A percentile compares a stretch with the other conserved stretches of the same genome.
Evolutionary conservation across 345 rosid genomes (phyloP).

Genomic region (Clausena lansium): DNA sequence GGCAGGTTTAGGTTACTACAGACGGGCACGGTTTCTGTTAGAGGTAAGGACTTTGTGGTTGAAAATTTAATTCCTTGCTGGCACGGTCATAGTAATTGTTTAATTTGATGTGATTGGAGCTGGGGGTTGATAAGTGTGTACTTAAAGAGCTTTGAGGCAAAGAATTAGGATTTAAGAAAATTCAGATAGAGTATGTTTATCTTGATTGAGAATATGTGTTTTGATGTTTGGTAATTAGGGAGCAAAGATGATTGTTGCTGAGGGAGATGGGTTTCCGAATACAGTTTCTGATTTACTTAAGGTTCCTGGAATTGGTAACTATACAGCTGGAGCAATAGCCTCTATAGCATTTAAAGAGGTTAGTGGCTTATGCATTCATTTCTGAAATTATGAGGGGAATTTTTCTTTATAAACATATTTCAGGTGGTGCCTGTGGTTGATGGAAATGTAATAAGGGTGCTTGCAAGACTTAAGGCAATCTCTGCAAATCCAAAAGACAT

Average conservation of each 20-base stretch:
- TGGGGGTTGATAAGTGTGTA: background rate
- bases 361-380: conserved; percentile 20
- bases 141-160: background rate
- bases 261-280: conserved; percentile 50
- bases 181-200: background rate
- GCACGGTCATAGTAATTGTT: background rate
- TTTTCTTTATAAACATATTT: conserved; percentile 11
- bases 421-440: conserved; percentile 75
- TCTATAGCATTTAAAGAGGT: conserved; percentile 80
- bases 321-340: conserved; percentile 77
- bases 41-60: conserved; percentile 47
- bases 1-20: conserved; percentile 95
- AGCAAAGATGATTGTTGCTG: conserved; percentile 57
- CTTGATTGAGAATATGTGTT: background rate
- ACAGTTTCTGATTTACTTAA: conserved; percentile 45
- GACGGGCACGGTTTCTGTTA: conserved; percentile 85
- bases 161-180: background rate
- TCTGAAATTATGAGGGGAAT: background rate
- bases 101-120: background rate
- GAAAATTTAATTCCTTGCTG: background rate
- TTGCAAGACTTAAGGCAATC: conserved; percentile 70
- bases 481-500: conserved; percentile 84
- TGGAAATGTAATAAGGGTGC: conserved; percentile 72
- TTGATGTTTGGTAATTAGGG: conserved; percentile 38
- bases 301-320: conserved; percentile 72